These are phyloP conservation scores for Tricholoma flavovirens DNA, from an alignment of 768 basidiomycete species.

Conservation along the genomic window DNA sequence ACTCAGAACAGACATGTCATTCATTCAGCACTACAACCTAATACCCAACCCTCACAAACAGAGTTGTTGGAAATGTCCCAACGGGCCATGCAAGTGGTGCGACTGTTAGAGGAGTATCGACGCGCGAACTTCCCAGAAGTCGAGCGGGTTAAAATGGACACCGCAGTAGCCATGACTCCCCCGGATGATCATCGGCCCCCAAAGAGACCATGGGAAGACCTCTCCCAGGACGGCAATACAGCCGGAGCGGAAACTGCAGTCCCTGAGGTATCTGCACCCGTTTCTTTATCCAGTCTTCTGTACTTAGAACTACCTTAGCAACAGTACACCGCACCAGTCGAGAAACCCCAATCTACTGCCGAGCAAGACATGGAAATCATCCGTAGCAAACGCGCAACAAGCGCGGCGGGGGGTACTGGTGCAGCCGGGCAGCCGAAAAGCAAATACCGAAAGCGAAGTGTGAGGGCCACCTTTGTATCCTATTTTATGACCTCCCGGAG, in stretches of 20 bases:
- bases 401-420: conserved; percentile 49
- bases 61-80: conserved; percentile 70
- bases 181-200: conserved; percentile 56
- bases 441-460: conserved; percentile 83
- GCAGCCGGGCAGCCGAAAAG: conserved; percentile 56
- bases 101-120: conserved; percentile 58
- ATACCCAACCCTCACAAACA: conserved; percentile 43
- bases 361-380: conserved; percentile 86
- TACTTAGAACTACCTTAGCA: conserved; percentile 6
- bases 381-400: conserved; percentile 73
- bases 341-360: conserved; percentile 53
- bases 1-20: not conserved
- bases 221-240: conserved; percentile 41
- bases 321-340: conserved; percentile 25
- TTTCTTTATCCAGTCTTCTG: not conserved
- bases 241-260: conserved; percentile 18
- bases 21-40: conserved; percentile 42
- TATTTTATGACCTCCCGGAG: conserved; percentile 1
- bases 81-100: conserved; percentile 60
- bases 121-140: conserved; percentile 35
- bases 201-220: conserved; percentile 78
- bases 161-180: conserved; percentile 24
- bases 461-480: conserved; percentile 35
- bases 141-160: conserved; percentile 28
- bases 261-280: conserved; percentile 25